Base-by-base conservation (phyloP, 805 yeast species). In the Debaryomyces tyrocola region DNA sequence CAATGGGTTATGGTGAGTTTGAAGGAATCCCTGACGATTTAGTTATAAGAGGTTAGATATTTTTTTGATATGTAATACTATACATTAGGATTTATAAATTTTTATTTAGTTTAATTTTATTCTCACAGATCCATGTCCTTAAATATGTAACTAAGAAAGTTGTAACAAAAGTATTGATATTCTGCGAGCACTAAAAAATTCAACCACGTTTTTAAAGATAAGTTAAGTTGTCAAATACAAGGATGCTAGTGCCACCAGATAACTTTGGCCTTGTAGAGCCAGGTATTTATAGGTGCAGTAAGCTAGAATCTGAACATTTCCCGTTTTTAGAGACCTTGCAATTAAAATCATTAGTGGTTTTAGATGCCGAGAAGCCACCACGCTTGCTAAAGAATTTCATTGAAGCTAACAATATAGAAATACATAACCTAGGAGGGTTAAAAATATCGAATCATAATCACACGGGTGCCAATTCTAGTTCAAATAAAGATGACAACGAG, bases 241-340 rank as follows among this genome's bases (percentile, higher is more conserved):
- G 14, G 17, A 90, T 90, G 97, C 73, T 90, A 28, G 88, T 91
- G 0, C 96, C 96, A 1, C 98, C 99, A 0, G 92, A 90, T 41
- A 88, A 87, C 61, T 94, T 87, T 69, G 96, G 96, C 0, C 74
- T 90, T 27, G 97, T 91, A 4, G 97, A 94, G 66, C 84, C 85
- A 20, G 96, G 96, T 0, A 70, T 92, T 1, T 69, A 87, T 67
- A 76, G 97, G 44, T 88, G 97, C 57, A 78, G 94, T 4, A 82
- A 83, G 55, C 66, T 92, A 9, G 92, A 87, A 48, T 80, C 88
- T 1, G 82, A 87, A 47, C 85, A 87, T 62, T 75, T 84, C 47
- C 85, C 94, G 21, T 92, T 91, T 58, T 61, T 92, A 20, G 85
- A 82, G 46, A 87, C 96, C 0, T 72, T 92, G 24, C 73, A 77